Evolutionary conservation across 2,329 filamentous ascomycete species (phyloP).

Genomic region (Clonostachys solani): DNA sequence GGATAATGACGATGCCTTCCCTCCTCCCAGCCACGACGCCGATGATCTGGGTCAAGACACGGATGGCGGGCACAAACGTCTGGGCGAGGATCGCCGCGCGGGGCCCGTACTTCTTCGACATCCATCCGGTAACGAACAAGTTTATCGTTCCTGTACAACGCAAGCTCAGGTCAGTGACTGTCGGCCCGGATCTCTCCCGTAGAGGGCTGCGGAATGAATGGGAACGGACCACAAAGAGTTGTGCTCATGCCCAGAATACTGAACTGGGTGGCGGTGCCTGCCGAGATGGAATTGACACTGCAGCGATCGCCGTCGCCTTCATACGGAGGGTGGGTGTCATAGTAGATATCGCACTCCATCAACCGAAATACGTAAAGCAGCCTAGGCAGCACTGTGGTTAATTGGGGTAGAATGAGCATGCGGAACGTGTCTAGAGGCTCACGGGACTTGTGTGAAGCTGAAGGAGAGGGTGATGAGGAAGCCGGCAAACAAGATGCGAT

Average conservation of each 20-base stretch:
- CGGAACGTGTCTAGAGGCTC: slow-evolving; percentile 10
- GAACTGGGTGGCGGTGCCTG: slow-evolving; percentile 58
- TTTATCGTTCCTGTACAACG: slow-evolving; percentile 44
- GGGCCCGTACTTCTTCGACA: slow-evolving; percentile 62
- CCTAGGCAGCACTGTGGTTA: slow-evolving; percentile 13
- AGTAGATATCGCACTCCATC: slow-evolving; percentile 70
- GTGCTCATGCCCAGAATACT: slow-evolving; percentile 64
- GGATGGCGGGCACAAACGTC: slow-evolving; percentile 59
- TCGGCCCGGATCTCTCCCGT: no score
- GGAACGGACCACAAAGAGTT: slow-evolving; percentile 53
- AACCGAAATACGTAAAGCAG: slow-evolving; percentile 63
- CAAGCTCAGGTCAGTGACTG: no score
- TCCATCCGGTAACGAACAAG: slow-evolving; percentile 63
- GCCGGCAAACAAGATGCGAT: slow-evolving; percentile 50
- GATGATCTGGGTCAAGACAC: slow-evolving; percentile 59
- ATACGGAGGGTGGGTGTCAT: slow-evolving; percentile 50
- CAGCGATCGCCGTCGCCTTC: slow-evolving; percentile 49
- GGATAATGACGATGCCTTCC: slow-evolving; percentile 63
- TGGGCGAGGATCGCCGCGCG: slow-evolving; percentile 58
- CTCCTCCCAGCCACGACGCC: slow-evolving; percentile 59
- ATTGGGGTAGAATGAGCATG: background rate
- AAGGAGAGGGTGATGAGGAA: slow-evolving; percentile 54
- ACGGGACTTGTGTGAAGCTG: slow-evolving; percentile 45
- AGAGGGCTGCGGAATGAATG: background rate
- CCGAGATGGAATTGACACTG: slow-evolving; percentile 56